Evolutionary conservation across 768 basidiomycete species (phyloP), one percentile per base, ranked within the genome.

Genomic region (Trametes punicea): DNA sequence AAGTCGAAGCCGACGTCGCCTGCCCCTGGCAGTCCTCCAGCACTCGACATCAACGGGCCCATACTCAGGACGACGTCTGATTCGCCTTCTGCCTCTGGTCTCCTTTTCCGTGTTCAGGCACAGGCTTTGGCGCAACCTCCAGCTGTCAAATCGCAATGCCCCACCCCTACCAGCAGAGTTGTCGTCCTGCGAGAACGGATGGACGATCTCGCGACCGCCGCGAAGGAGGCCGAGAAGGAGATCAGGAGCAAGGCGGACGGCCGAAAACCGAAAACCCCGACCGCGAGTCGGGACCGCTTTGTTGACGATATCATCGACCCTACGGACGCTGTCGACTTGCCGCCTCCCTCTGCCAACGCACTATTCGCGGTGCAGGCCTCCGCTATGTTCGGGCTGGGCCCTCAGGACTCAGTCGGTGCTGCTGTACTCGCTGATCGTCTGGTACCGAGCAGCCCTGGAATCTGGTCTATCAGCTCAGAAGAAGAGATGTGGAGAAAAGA

Each of bases 121-220:
- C 72, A 71, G 33, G 64, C 71, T 20, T 65, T 76, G 51, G 66
- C 73, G 26, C 69, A 75, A 56, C 58, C 73, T 23, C 70, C 78
- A 54, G 71, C 71, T 38, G 57, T 71, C 42, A 64, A 77, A 26
- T 65, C 60, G 18, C 64, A 65, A 21, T 70, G 72, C 20, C 57
- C 61, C 7, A 49, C 54, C 9, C 45, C 63, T 6, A 45, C 57
- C 0, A 66, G 56, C 27, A 58, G 71, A 46, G 91, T 93, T 0
- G 88, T 90, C 0, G 91, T 93, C 21, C 86, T 93, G 41, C 81
- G 90, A 40, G 91, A 93, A 69, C 85, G 83, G 67, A 82, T 93
- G 82, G 75, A 79, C 27, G 85, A 93, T 59, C 70, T 93, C 45
- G 76, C 71, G 38, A 71, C 75, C 40, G 90, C 90, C 26, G 88